phyloP scores from a whole-genome alignment of 306 rosid species.

The Acacia confusa region DNA sequence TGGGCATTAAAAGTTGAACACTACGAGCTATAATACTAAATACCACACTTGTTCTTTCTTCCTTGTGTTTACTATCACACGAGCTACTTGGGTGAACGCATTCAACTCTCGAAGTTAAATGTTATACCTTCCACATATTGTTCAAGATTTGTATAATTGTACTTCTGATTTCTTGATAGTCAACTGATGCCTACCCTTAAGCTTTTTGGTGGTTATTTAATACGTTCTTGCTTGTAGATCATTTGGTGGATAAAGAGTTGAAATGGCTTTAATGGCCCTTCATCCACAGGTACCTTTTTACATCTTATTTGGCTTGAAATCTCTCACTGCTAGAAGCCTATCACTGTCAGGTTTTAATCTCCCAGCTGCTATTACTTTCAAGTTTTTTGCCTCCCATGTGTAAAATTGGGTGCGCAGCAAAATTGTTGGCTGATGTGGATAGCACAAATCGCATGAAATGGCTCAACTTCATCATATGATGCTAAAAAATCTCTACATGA shows the following conservation, averaged over 20 bases:
- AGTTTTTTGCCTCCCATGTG: background rate
- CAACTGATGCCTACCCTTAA: background rate
- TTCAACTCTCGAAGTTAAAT: slow-evolving; percentile 15
- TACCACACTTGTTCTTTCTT: background rate
- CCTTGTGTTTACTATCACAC: background rate
- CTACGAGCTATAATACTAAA: background rate
- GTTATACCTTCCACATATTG: background rate
- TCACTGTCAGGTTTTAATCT: background rate
- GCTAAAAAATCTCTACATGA: background rate
- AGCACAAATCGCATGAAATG: background rate
- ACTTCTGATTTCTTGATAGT: background rate
- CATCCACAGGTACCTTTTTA: slow-evolving; percentile 72
- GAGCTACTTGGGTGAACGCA: background rate
- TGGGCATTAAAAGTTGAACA: slow-evolving; percentile 6
- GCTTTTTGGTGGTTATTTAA: slow-evolving; percentile 24
- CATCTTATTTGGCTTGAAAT: background rate
- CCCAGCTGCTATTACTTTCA: background rate
- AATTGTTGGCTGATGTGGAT: background rate
- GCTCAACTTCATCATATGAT: background rate
- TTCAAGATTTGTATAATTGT: background rate
- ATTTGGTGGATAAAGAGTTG: slow-evolving; percentile 48
- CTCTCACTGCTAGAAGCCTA: background rate
- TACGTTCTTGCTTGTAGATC: slow-evolving; percentile 52
- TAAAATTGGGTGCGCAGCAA: background rate
- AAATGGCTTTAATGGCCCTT: slow-evolving; percentile 72